These are phyloP conservation scores for Penicillium mononematosum DNA, from an alignment of 495 filamentous ascomycete genomes.

Conservation along the genomic window DNA sequence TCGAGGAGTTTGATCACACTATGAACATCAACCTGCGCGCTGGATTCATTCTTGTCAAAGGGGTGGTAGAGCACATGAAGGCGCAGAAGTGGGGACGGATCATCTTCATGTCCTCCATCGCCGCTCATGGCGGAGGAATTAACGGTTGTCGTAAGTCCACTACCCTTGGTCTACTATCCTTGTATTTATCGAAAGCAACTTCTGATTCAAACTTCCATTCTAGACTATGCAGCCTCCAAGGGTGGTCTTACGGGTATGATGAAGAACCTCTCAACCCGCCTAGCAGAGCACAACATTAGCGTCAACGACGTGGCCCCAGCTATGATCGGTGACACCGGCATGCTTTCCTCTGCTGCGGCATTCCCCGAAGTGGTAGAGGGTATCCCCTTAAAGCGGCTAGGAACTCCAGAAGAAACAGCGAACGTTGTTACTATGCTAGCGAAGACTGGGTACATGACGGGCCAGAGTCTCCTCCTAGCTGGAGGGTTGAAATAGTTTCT, in stretches of 20 bases:
- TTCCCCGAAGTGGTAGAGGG: slow-evolving; percentile 53
- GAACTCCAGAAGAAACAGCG: slow-evolving; percentile 63
- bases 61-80: slow-evolving; percentile 64
- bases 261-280: slow-evolving; percentile 60
- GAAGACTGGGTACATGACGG: slow-evolving; percentile 69
- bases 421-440: slow-evolving; percentile 67
- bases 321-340: slow-evolving; percentile 68
- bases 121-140: slow-evolving; percentile 62
- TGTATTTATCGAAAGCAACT: neutral
- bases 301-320: slow-evolving; percentile 75
- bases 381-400: slow-evolving; percentile 63
- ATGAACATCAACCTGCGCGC: slow-evolving; percentile 64
- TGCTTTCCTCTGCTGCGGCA: slow-evolving; percentile 60
- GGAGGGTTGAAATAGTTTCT: slow-evolving; percentile 51
- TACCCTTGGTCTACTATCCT: neutral
- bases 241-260: slow-evolving; percentile 64
- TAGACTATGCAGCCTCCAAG: slow-evolving; percentile 69
- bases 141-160: slow-evolving; percentile 58
- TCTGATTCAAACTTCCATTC: neutral
- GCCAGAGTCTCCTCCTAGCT: slow-evolving; percentile 56
- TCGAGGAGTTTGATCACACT: slow-evolving; percentile 67
- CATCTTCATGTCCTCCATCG: slow-evolving; percentile 67
- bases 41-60: slow-evolving; percentile 64
- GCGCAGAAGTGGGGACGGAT: slow-evolving; percentile 63
- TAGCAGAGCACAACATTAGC: slow-evolving; percentile 64